Base-by-base conservation (phyloP, 2,329 filamentous ascomycete species). In the Penicillium sp. region DNA sequence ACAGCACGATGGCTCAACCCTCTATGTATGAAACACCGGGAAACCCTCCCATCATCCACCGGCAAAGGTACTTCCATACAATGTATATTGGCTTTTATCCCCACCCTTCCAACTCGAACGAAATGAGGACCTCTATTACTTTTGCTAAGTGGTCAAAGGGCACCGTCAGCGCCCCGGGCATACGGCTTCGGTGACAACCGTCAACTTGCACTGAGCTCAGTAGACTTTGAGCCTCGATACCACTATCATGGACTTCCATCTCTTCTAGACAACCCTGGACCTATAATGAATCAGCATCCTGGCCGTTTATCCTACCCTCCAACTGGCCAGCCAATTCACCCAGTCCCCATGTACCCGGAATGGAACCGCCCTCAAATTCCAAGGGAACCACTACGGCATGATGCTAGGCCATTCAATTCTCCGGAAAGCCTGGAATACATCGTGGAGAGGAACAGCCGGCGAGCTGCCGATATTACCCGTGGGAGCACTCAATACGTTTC, bases 401-500 rank as follows among this genome's bases (percentile, higher is more conserved):
- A 70, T 44, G 59, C 54, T 51, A 62, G 68, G 42, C 57, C 59
- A 42, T 52, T 58, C 39, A 63, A 56, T 40, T 54, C 62, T 27
- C 44, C 62, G 45, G 69, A 71, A 24, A 62, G 54, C 32, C 55
- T 61, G 27, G 67, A 69, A 43, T 69, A 66, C 42, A 53, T 67
- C 45, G 59, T 69, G 45, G 68, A 69, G 50, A 63, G 62, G 46
- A 61, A 61, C 50, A 64, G 57, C 47, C 63, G 64, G 37, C 62
- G 64, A 44, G 52, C 59, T 43, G 51, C 58, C 16, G 68, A 69
- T 42, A 62, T 58, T 35, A 44, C 57, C 47, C 65, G 63, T 49
- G 59, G 57, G 52, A 56, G 53, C 31, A 48, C 61, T 27, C 67
- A 66, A 51, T 68, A 69, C 49, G 60, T 67, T 47, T 67, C 70